Evolutionary conservation across 2,329 filamentous ascomycete species (phyloP), one percentile per base, ranked within the genome.

Genomic region (Cordyceps cateniannulata): DNA sequence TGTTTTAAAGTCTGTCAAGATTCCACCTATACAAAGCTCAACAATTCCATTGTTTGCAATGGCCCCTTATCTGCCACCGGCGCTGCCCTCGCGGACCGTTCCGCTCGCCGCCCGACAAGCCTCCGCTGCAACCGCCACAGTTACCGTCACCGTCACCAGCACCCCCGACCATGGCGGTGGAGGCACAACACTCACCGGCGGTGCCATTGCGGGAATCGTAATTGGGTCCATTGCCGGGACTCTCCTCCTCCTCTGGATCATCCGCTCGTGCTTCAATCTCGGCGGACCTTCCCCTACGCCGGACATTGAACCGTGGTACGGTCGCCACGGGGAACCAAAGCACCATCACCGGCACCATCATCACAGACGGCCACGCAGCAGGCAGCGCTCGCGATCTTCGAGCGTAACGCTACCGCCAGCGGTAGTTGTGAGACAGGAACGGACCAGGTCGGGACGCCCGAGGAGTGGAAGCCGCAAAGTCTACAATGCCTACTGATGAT

Each of bases 141-240:
- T 74, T 3, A 75, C 74, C 2, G 66, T 76, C 24, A 57, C 67
- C 12, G n/a, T 66, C 1, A 51, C 65, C 14, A 62, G 63, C 48
- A 54, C 63, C 8, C 62, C 64, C 40, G 50, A 63, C 52, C 66
- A 63, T 50, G 62, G 63, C 44, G 63, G 65, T 16, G 62, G 64
- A 7, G 56, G 63, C 2, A 68, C 62, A n/a, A 64, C 59, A 12
- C 71, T 82, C 14, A 75, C 71, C 47, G 78, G 77, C 53, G 79
- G 79, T 50, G 79, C 77, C 51, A 81, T 82, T 54, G 79, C 78
- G 0, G 79, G 79, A 50, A 81, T 81, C 62, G 77, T 81, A 51
- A 75, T 81, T 63, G 79, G 79, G 22, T 77, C 77, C 25, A 71
- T 81, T 56, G 72, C 66, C 50, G 78, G 78, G n/a, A 65, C 78